These are phyloP conservation scores for Xerocomus nothofagi DNA, from an alignment of 1,284 basidiomycete species.

Conservation along the genomic window DNA sequence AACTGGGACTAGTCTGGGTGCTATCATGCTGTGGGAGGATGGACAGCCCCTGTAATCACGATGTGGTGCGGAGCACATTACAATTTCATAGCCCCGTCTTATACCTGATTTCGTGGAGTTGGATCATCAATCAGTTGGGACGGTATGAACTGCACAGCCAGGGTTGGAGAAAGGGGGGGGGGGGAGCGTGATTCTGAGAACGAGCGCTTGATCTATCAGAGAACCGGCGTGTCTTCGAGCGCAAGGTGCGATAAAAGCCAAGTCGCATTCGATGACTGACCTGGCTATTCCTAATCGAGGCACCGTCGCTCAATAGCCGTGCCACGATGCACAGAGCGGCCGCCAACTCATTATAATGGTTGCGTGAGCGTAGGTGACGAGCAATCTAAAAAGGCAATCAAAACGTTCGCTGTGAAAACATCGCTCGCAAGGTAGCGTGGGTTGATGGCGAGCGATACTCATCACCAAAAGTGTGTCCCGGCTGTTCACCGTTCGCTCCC, in stretches of 20 bases:
- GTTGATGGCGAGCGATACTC: not conserved
- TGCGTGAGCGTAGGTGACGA: not conserved
- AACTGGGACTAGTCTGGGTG: not conserved
- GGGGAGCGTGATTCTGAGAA: slow-evolving; percentile 11
- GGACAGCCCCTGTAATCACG: slow-evolving; percentile 13
- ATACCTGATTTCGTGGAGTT: slow-evolving; percentile 7
- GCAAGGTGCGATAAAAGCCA: not conserved
- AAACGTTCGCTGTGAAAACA: not conserved
- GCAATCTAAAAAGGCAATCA: slow-evolving; percentile 2
- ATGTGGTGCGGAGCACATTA: slow-evolving; percentile 7
- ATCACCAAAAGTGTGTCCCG: not conserved
- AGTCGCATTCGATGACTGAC: not conserved
- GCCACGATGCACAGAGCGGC: not conserved
- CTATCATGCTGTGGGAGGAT: not conserved
- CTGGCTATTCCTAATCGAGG: not conserved
- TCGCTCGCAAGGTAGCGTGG: not conserved
- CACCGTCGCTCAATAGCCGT: not conserved
- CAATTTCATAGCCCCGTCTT: slow-evolving; percentile 10
- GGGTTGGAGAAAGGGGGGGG: not conserved
- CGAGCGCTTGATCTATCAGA: slow-evolving; percentile 5
- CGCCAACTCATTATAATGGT: not conserved
- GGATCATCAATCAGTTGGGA: slow-evolving; percentile 20
- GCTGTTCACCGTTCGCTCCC: too few species aligned
- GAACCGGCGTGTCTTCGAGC: not conserved
- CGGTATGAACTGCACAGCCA: slow-evolving; percentile 4